phyloP scores from a whole-genome alignment of 1,139 yeast species.

The Pichia sp. region DNA sequence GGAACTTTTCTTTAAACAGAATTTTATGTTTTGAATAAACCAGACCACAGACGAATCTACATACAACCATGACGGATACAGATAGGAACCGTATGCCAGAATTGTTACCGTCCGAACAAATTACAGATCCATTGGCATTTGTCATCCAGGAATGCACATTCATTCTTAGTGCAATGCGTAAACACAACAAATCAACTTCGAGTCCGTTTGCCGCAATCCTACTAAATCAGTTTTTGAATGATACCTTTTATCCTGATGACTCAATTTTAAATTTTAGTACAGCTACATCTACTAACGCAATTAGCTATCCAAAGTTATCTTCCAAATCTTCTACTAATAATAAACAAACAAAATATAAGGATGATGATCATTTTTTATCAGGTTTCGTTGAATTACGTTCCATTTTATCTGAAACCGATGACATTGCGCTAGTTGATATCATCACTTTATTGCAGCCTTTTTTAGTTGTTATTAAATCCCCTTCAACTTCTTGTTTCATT shows the following conservation, averaged over 20 bases:
- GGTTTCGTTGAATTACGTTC: conserved; percentile 76
- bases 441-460: conserved; percentile 80
- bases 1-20: no score
- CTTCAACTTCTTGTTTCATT: conserved; percentile 78
- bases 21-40: no score
- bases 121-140: conserved; percentile 67
- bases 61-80: neutral
- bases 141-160: conserved; percentile 85
- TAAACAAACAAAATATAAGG: conserved; percentile 23
- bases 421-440: conserved; percentile 57
- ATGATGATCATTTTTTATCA: conserved; percentile 62
- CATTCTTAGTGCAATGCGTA: conserved; percentile 87
- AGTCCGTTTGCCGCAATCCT: conserved; percentile 87
- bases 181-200: conserved; percentile 54
- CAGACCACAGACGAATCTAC: no score
- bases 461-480: conserved; percentile 75
- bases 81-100: no score
- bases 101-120: no score
- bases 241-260: conserved; percentile 9
- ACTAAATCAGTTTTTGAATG: conserved; percentile 41
- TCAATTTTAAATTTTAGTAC: conserved; percentile 1
- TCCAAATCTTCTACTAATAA: conserved; percentile 23
- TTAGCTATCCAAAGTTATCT: conserved; percentile 14
- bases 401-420: conserved; percentile 53
- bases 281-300: neutral